phyloP scores from a whole-genome alignment of 1,139 yeast genomes.

The Saccharomyces hybrid region DNA sequence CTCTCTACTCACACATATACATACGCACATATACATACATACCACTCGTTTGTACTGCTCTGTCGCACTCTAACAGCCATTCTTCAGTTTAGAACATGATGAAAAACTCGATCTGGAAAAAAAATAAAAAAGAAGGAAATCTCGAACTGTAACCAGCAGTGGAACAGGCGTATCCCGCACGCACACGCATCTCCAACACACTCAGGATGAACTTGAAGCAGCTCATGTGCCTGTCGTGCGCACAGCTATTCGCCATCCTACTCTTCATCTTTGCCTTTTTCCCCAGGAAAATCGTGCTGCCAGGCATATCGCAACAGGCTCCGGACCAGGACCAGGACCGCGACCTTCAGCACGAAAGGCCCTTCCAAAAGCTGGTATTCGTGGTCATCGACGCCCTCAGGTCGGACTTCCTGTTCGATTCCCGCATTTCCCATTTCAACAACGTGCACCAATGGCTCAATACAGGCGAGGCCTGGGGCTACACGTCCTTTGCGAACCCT shows the following conservation, averaged over 20 bases:
- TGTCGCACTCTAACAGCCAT: not conserved
- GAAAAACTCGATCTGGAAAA: not conserved
- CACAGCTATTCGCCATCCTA: constrained; percentile 2
- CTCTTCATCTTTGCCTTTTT: constrained; percentile 5
- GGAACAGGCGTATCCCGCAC: not conserved
- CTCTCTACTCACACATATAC: not conserved
- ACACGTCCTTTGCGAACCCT: constrained; percentile 83
- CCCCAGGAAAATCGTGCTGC: constrained; percentile 5
- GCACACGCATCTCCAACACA: not conserved
- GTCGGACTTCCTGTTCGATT: constrained; percentile 73
- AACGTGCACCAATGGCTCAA: constrained; percentile 62
- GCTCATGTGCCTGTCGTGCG: not conserved
- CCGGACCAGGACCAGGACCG: not conserved
- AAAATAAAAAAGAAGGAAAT: not conserved
- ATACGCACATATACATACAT: not conserved
- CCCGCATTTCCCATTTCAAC: constrained; percentile 47
- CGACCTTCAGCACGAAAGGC: constrained; percentile 25
- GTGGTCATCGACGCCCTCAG: constrained; percentile 93
- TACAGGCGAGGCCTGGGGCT: constrained; percentile 69
- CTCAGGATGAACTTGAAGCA: not conserved
- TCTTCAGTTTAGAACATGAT: not conserved
- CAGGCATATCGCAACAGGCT: constrained; percentile 1
- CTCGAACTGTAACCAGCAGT: not conserved
- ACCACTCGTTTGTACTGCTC: not conserved
- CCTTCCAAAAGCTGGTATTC: constrained; percentile 63